Percentiles rank a stretch among this genome's conserved stretches.
Conservation (phyloP, 306 rosid species). For the Calophaca sinica region DNA sequence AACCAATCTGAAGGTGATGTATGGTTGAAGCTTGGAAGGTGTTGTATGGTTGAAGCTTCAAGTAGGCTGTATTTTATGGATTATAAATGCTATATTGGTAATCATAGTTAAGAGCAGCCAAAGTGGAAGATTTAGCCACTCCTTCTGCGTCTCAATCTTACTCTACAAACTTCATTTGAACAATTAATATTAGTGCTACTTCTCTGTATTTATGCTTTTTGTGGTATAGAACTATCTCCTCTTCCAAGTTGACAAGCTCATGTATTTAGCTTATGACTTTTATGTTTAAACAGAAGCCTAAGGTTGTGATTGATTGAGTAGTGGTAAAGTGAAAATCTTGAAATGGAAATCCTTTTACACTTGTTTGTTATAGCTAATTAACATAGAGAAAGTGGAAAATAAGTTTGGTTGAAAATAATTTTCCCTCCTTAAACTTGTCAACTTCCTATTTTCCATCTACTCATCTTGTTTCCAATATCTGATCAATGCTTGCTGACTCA, state of each 20-base stretch:
- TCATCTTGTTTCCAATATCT: conserved; percentile 40
- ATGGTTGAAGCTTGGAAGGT: too few relatives aligned
- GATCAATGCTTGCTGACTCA: conserved; percentile 41
- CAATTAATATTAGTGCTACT: not conserved
- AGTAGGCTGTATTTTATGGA: too few relatives aligned
- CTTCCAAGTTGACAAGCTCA: conserved; percentile 23
- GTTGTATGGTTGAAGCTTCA: conserved; percentile 1
- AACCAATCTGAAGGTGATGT: too few relatives aligned
- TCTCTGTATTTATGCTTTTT: not conserved
- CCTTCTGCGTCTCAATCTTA: too few relatives aligned
- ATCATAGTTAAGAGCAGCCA: not conserved
- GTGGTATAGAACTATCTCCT: conserved; percentile 1
- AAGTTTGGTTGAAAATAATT: not conserved
- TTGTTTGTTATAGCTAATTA: not conserved
- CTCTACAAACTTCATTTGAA: conserved; percentile 14
- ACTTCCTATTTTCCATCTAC: not conserved
- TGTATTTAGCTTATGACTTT: conserved; percentile 19
- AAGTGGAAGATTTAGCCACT: conserved; percentile 27
- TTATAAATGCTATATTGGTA: too few relatives aligned
- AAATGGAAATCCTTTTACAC: conserved; percentile 6
- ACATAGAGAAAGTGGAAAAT: conserved; percentile 7
- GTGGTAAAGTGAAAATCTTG: not conserved
- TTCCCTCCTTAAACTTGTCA: not conserved
- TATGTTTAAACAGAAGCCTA: not conserved
- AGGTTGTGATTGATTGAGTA: conserved; percentile 4